Evolutionary conservation across 23 red algal genomes (phyloP).

Genomic region (Gracilaria gracilis): DNA sequence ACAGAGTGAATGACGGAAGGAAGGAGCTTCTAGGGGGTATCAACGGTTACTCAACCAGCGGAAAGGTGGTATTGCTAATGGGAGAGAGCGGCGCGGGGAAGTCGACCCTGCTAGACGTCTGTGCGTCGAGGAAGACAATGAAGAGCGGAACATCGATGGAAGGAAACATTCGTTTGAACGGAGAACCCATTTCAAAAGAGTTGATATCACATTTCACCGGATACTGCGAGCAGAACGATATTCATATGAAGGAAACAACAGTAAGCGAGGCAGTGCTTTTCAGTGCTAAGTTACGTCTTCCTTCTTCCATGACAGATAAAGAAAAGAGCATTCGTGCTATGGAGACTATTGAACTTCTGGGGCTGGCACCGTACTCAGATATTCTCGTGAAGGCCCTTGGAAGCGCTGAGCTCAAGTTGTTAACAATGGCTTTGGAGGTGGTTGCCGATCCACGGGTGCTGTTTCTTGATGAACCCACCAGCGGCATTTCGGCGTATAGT

Average conservation of each 20-base stretch:
- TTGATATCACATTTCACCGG: slow-evolving; percentile 70
- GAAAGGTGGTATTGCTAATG: slow-evolving; percentile 80
- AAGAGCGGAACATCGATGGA: slow-evolving; percentile 45
- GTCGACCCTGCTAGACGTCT: slow-evolving; percentile 90
- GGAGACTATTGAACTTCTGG: slow-evolving; percentile 77
- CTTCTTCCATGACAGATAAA: slow-evolving; percentile 43
- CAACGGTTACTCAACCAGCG: slow-evolving; percentile 64
- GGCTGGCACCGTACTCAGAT: slow-evolving; percentile 55
- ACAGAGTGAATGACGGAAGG: slow-evolving; percentile 57
- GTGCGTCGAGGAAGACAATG: slow-evolving; percentile 87
- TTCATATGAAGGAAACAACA: slow-evolving; percentile 89
- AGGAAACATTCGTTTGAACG: slow-evolving; percentile 83
- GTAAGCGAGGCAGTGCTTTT: slow-evolving; percentile 87
- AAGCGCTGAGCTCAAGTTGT: slow-evolving; percentile 60
- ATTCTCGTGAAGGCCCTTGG: slow-evolving; percentile 69
- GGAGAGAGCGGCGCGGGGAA: slow-evolving; percentile 91
- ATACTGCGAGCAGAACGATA: slow-evolving; percentile 93
- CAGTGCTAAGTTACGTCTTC: slow-evolving; percentile 82
- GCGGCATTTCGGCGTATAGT: slow-evolving; percentile 78
- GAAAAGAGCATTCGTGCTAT: slow-evolving; percentile 53
- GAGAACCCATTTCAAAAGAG: slow-evolving; percentile 38
- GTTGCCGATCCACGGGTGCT: slow-evolving; percentile 78
- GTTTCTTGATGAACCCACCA: slow-evolving; percentile 93
- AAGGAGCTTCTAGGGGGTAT: slow-evolving; percentile 77
- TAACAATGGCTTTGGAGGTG: slow-evolving; percentile 92